These are phyloP conservation scores for Pyrrhoderma noxium DNA, from an alignment of 1,284 basidiomycete species.

Conservation along the genomic window DNA sequence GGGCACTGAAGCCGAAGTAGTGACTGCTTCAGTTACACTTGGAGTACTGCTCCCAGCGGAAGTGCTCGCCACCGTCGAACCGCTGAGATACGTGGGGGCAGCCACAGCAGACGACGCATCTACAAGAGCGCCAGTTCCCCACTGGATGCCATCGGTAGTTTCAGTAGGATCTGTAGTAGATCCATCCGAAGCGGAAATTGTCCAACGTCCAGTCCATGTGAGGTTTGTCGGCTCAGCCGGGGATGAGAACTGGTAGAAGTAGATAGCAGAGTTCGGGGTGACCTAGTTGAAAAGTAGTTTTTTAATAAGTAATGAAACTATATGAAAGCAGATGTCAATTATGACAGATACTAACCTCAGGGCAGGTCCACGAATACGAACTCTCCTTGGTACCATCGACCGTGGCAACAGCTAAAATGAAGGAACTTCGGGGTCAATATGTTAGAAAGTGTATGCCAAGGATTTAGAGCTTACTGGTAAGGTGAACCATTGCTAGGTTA, in stretches of 20 bases:
- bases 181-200: conserved; percentile 55
- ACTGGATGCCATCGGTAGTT: conserved; percentile 51
- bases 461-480: conserved; percentile 46
- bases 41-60: not conserved
- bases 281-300: conserved; percentile 36
- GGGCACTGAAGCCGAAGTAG: conserved; percentile 32
- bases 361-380: conserved; percentile 58
- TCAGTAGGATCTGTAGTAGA: conserved; percentile 44
- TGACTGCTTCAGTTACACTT: not conserved
- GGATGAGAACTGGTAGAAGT: conserved; percentile 72
- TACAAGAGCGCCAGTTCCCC: conserved; percentile 62
- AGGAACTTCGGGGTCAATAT: not conserved
- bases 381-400: conserved; percentile 49
- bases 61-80: conserved; percentile 1
- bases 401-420: conserved; percentile 45
- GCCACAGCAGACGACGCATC: conserved; percentile 30
- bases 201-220: conserved; percentile 77
- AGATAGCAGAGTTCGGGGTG: conserved; percentile 60
- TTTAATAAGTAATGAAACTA: not conserved
- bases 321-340: conserved; percentile 5
- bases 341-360: conserved; percentile 38
- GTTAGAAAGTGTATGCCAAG: not conserved
- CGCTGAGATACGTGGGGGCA: conserved; percentile 22
- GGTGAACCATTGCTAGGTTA: conserved; percentile 62
- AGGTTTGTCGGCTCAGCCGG: conserved; percentile 31